A percentile compares a stretch with the other conserved stretches of the same genome.
phyloP scores from a whole-genome alignment of 2,329 filamentous ascomycete genomes.

The Penicillium digitatum region DNA sequence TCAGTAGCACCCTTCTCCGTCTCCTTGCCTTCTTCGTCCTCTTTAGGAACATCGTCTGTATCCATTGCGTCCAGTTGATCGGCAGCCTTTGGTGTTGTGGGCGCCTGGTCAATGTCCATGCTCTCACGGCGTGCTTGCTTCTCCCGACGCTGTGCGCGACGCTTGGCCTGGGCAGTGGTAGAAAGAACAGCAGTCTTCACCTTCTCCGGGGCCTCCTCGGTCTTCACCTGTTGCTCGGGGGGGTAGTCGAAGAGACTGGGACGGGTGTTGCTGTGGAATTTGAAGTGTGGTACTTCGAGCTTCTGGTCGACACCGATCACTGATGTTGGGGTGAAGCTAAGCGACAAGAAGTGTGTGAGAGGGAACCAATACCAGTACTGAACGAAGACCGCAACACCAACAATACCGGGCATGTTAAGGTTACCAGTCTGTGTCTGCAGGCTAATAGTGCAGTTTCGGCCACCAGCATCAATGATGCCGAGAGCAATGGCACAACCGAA shows the following conservation, averaged over 20 bases:
- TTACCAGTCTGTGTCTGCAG: slow-evolving; percentile 97
- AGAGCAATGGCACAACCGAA: slow-evolving; percentile 92
- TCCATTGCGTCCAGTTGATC: slow-evolving; percentile 82
- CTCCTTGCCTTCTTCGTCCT: slow-evolving; percentile 56
- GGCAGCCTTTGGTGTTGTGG: slow-evolving; percentile 65
- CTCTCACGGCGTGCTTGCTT: slow-evolving; percentile 82
- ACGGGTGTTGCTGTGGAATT: slow-evolving; percentile 90
- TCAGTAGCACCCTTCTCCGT: slow-evolving; percentile 59
- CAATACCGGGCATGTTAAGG: slow-evolving; percentile 96
- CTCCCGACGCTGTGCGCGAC: slow-evolving; percentile 90
- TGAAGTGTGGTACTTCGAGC: slow-evolving; percentile 87
- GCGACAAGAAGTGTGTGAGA: slow-evolving; percentile 91
- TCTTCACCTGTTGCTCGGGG: slow-evolving; percentile 90
- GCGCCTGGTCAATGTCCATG: slow-evolving; percentile 86
- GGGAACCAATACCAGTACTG: slow-evolving; percentile 99
- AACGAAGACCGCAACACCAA: slow-evolving; percentile 96
- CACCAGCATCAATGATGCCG: slow-evolving; percentile 96
- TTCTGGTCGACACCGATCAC: slow-evolving; percentile 94
- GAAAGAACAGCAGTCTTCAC: slow-evolving; percentile 94
- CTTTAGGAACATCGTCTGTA: slow-evolving; percentile 54
- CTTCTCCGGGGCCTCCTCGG: slow-evolving; percentile 87
- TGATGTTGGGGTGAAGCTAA: slow-evolving; percentile 94
- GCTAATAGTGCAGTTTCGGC: slow-evolving; percentile 96
- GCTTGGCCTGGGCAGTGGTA: slow-evolving; percentile 94
- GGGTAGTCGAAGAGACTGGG: slow-evolving; percentile 98